These are phyloP conservation scores for Dichomitus squalens DNA, from an alignment of 1,284 basidiomycete species.

Conservation along the genomic window DNA sequence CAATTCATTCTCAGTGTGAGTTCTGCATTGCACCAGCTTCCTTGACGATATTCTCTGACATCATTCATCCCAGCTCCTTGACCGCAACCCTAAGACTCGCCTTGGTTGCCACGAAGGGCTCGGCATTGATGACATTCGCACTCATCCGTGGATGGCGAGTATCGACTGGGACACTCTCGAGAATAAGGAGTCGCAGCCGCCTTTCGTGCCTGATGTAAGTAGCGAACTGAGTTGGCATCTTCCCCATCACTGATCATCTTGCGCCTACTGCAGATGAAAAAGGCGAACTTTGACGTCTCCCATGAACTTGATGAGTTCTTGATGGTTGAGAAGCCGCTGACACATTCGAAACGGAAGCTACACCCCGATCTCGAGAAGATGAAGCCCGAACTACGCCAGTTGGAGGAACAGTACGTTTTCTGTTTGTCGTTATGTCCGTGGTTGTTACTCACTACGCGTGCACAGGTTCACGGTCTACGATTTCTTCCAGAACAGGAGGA, in stretches of 20 bases:
- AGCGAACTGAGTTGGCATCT: not conserved
- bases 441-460: not conserved
- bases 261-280: constrained; percentile 69
- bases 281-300: constrained; percentile 96
- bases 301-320: constrained; percentile 97
- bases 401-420: constrained; percentile 85
- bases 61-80: constrained; percentile 65
- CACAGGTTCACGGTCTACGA: constrained; percentile 79
- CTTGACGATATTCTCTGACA: constrained; percentile 22
- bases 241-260: constrained; percentile 10
- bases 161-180: constrained; percentile 84
- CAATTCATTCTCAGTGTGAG: constrained; percentile 50
- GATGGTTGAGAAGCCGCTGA: constrained; percentile 95
- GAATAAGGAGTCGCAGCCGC: constrained; percentile 77
- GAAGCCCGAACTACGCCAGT: constrained; percentile 87
- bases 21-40: constrained; percentile 14
- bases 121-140: constrained; percentile 76
- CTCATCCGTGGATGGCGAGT: constrained; percentile 84
- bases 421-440: not conserved
- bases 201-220: constrained; percentile 91
- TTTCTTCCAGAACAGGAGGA: constrained; percentile 62
- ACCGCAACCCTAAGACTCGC: constrained; percentile 79
- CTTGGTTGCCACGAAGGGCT: constrained; percentile 78
- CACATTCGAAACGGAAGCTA: constrained; percentile 85
- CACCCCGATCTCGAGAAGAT: constrained; percentile 85